These are phyloP conservation scores for Eudorina sp. DNA, from an alignment of 139 green algal species.

Conservation along the genomic window DNA sequence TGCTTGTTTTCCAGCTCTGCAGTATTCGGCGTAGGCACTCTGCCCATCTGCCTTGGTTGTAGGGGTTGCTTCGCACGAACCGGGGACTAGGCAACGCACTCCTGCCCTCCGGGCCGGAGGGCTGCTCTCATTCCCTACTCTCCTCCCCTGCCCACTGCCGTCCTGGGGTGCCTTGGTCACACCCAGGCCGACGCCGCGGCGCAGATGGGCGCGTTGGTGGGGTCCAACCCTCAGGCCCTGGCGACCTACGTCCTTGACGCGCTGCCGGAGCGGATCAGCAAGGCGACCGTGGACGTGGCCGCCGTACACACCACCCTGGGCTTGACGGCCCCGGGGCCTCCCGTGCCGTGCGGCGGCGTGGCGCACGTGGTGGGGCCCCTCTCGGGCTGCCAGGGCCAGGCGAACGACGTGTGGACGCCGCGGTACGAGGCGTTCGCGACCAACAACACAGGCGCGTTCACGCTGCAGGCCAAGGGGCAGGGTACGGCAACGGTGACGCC, in stretches of 20 bases:
- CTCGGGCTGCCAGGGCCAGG: slow-evolving; percentile 19
- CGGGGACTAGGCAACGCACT: too few species aligned
- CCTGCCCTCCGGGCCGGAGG: too few species aligned
- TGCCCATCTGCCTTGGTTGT: too few species aligned
- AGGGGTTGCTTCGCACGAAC: too few species aligned
- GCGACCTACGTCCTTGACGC: slow-evolving; percentile 38
- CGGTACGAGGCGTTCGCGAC: slow-evolving; percentile 18
- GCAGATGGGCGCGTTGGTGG: not conserved
- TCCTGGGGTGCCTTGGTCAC: too few species aligned
- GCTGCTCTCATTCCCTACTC: too few species aligned
- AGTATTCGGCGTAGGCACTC: too few species aligned
- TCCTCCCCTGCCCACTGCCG: not conserved
- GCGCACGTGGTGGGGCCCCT: slow-evolving; percentile 32
- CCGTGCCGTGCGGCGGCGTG: not conserved
- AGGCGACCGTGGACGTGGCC: not conserved
- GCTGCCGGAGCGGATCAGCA: slow-evolving; percentile 29
- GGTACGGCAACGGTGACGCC: slow-evolving; percentile 23
- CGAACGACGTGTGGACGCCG: slow-evolving; percentile 21
- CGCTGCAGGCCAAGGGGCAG: slow-evolving; percentile 18
- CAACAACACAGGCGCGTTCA: not conserved
- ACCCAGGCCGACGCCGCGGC: slow-evolving; percentile 11
- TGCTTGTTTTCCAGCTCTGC: not conserved
- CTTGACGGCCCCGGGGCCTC: not conserved
- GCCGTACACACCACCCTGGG: slow-evolving; percentile 4
- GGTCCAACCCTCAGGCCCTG: not conserved